Evolutionary conservation across 192 early-diverging fungal genomes (phyloP), one percentile per base, ranked within the genome.

Genomic region (Linnemannia hyalina): DNA sequence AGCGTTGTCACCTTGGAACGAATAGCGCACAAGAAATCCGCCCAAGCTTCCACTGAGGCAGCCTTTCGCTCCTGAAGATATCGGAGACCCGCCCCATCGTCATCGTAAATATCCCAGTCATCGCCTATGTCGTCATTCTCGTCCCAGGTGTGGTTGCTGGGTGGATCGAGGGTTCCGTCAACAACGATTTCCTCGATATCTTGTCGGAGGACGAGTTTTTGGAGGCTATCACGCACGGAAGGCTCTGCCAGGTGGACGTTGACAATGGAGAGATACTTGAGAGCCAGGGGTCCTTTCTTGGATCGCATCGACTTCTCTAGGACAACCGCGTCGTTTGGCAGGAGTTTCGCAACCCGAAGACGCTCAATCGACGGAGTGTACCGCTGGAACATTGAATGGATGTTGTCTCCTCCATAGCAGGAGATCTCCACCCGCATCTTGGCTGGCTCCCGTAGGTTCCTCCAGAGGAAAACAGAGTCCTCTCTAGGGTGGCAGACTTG

Each of bases 281-380:
- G 73, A 40, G 78, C 78, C 65, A 83, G 57, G 4, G 82, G 82
- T 1, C 82, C 82, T 29, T 75, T 83, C 73, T 78, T 83, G 70
- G 72, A 72, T n/a, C 82, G 68, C 2, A 78, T 38, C n/a, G 63
- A 40, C 68, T 70, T 78, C 15, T 83, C 82, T n/a, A 83, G 32
- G 0, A 78, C n/a, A 2, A 72, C 36, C 6, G 76, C 70, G 23
- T 83, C 82, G 35, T 44, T 41, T 2, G 11, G n/a, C 0, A 46
- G n/a, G 6, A 78, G 73, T 0, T 77, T 44, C 10, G 40, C 13
- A 29, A 83, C 35, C 13, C 47, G 2, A 0, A 83, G 35, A 6
- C 23, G 8, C 20, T 18, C 18, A 1, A 83, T 23, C 18, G 57
- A 74, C 0, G 82, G 49, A n/a, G 82, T 71, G 35, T 78, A 78